phyloP scores from a whole-genome alignment of 768 basidiomycete genomes.

The Tephrocybe sp. region DNA sequence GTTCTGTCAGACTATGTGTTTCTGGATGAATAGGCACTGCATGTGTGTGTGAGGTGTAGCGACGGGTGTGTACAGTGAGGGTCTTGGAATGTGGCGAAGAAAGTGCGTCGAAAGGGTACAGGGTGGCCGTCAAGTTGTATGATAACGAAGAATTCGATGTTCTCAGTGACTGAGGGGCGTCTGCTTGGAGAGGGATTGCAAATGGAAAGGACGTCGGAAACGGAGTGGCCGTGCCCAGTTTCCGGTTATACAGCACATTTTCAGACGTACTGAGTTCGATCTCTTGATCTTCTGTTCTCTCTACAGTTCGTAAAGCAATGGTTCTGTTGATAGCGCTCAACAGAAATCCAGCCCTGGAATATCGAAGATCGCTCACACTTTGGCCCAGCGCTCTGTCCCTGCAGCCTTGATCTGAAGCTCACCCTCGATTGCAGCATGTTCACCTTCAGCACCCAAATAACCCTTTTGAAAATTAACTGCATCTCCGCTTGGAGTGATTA shows the following conservation, averaged over 20 bases:
- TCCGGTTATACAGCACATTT: slow-evolving; percentile 50
- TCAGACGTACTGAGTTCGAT: slow-evolving; percentile 66
- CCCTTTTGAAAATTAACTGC: slow-evolving; percentile 83
- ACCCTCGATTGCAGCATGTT: slow-evolving; percentile 81
- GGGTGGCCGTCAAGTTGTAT: slow-evolving; percentile 66
- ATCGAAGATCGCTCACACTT: slow-evolving; percentile 56
- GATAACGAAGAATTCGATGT: slow-evolving; percentile 71
- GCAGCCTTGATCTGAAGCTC: slow-evolving; percentile 83
- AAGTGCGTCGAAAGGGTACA: slow-evolving; percentile 48
- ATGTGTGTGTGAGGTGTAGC: slow-evolving; percentile 67
- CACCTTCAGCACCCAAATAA: slow-evolving; percentile 79
- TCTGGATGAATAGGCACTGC: slow-evolving; percentile 58
- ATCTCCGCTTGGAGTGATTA: slow-evolving; percentile 70
- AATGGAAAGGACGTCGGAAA: slow-evolving; percentile 73
- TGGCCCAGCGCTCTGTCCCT: slow-evolving; percentile 53
- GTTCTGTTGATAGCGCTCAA: slow-evolving; percentile 39
- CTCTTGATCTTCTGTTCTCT: slow-evolving; percentile 56
- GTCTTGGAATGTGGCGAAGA: slow-evolving; percentile 46
- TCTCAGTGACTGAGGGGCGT: slow-evolving; percentile 81
- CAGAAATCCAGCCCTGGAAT: slow-evolving; percentile 1
- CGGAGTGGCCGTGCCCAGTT: slow-evolving; percentile 28
- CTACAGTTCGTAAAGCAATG: slow-evolving; percentile 63
- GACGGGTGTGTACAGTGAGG: slow-evolving; percentile 66
- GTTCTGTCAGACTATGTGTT: slow-evolving; percentile 53
- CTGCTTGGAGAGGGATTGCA: slow-evolving; percentile 72